phyloP scores from a whole-genome alignment of 164 flowering plant genomes.

The Stephania yunnanensis region DNA sequence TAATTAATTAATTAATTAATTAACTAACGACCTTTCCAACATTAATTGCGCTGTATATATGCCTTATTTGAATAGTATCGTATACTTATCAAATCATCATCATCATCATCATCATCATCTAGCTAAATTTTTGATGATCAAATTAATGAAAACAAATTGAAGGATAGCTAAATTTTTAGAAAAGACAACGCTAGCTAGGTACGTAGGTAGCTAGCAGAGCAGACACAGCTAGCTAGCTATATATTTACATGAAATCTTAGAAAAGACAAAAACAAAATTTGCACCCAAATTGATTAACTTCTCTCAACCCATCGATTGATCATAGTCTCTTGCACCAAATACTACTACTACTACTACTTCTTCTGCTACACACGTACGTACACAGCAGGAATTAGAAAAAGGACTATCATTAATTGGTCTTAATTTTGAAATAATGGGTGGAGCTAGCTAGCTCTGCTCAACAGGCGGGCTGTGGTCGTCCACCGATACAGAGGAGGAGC shows the following conservation, averaged over 20 bases:
- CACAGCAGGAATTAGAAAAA: not conserved
- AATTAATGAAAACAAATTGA: no score
- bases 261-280: not conserved
- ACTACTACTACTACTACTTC: not conserved
- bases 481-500: conserved; percentile 35
- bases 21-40: not conserved
- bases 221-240: no score
- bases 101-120: no score
- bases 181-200: no score
- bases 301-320: not conserved
- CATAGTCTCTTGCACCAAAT: not conserved
- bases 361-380: no score
- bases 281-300: not conserved
- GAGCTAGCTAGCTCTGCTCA: not conserved
- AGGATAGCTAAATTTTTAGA: no score
- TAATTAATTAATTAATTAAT: no score
- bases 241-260: not conserved
- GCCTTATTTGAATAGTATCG: no score
- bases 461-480: conserved; percentile 19
- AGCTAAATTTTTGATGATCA: no score
- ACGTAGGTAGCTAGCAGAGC: no score
- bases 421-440: not conserved
- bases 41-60: not conserved
- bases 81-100: no score
- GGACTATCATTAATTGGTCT: not conserved